phyloP scores from a whole-genome alignment of 108 stramenopile genomes.

The Mayamaea pseudoterrestris region DNA sequence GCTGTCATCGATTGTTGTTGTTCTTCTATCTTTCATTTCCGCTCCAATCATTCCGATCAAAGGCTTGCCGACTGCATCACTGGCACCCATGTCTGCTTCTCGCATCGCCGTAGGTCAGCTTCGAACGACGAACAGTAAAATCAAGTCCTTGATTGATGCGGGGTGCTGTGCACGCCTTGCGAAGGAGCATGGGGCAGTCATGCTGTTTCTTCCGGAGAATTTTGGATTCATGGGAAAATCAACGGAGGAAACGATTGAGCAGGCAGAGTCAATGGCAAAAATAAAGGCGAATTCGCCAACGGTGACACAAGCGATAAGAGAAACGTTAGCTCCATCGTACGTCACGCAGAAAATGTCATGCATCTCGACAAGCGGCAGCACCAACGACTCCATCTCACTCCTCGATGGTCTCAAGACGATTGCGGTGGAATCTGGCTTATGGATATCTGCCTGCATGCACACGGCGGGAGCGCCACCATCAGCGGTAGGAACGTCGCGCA shows the following conservation, averaged over 20 bases:
- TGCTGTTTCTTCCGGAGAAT: constrained; percentile 80
- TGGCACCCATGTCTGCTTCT: too few relatives aligned
- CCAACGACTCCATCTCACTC: constrained; percentile 20
- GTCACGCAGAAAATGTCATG: not conserved
- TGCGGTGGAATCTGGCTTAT: constrained; percentile 38
- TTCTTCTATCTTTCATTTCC: too few relatives aligned
- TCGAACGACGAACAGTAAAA: too few relatives aligned
- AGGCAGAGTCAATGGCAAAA: constrained; percentile 45
- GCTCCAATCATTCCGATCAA: too few relatives aligned
- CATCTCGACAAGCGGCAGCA: not conserved
- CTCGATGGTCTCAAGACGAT: constrained; percentile 59
- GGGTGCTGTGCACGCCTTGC: too few relatives aligned
- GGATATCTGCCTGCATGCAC: constrained; percentile 79
- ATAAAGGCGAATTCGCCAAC: not conserved
- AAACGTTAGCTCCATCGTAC: constrained; percentile 11
- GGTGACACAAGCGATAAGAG: not conserved
- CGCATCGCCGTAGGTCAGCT: too few relatives aligned
- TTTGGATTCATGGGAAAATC: constrained; percentile 72
- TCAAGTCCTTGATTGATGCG: too few relatives aligned
- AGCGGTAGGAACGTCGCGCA: constrained; percentile 18
- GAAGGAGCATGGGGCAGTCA: too few relatives aligned
- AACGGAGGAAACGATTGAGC: constrained; percentile 42
- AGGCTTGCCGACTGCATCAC: too few relatives aligned
- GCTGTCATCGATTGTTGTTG: too few relatives aligned
- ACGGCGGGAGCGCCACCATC: constrained; percentile 26